Evolutionary conservation across 805 yeast species (phyloP), one percentile per base, ranked within the genome.

Genomic region (Metschnikowia similis): DNA sequence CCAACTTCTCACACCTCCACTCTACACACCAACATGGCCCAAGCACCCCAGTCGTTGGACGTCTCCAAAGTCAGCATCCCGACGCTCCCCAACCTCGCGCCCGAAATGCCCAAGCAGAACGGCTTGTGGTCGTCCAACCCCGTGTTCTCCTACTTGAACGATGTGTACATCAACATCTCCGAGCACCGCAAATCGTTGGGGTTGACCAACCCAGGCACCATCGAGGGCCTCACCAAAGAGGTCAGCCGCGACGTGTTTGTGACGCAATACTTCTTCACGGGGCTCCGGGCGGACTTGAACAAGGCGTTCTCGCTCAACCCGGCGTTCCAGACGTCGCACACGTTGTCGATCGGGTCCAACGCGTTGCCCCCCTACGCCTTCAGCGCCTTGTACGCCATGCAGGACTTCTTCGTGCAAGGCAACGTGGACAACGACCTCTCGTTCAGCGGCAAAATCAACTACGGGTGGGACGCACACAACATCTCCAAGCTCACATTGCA

Each of bases 261-360:
- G 61, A 83, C 81, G 65, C 96, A 90, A 66, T 87, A 88, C 75
- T 84, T 85, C 71, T 92, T 92, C 79, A 85, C 96, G 36, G 99
- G 99, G 52, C 80, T 94, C 64, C 87, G 96, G 68, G 99, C 98
- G 50, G 99, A 94, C 70, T 81, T 94, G 62, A 87, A 89, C 75
- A 92, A 92, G 79, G 89, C 91, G 11, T 89, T 94, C 66, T 74
- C 87, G 56, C 80, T 91, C 79, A 84, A 84, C 71, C 99, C 99
- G 51, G 91, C 89, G 51, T 94, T 94, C 85, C 98, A 94, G 79
- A 87, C 95, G 51, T 86, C 96, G 55, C 99, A 94, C 69, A 85
- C 96, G 53, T 86, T 94, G 65, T 79, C 96, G 36, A 76, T 89
- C 58, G 98, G 98, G 44, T 86, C 95, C 50, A 83, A 84, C 57